phyloP scores from a whole-genome alignment of 352 stramenopile genomes.

The Globisporangium rhizosaccharum region DNA sequence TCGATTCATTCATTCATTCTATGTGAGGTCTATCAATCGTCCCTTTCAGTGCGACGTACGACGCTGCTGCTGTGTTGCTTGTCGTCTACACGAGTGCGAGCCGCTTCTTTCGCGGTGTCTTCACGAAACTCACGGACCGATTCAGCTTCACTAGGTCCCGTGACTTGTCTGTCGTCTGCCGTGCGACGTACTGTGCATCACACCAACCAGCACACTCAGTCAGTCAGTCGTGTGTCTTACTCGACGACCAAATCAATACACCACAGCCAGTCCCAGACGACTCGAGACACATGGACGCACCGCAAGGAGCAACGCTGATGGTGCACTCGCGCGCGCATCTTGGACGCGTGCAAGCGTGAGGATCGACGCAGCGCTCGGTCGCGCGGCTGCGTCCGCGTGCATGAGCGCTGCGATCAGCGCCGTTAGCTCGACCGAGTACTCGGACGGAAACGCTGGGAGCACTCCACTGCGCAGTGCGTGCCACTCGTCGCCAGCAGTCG shows the following conservation, averaged over 20 bases:
- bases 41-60: background rate
- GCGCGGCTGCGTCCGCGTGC: conserved; percentile 1
- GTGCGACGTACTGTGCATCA: conserved; percentile 4
- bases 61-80: background rate
- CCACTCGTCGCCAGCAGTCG: conserved; percentile 53
- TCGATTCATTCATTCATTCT: background rate
- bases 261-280: background rate
- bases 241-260: background rate
- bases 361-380: conserved; percentile 6
- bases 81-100: conserved; percentile 4
- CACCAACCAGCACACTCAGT: background rate
- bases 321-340: background rate
- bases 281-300: background rate
- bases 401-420: conserved; percentile 29
- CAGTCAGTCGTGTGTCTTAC: background rate
- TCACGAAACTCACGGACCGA: conserved; percentile 12
- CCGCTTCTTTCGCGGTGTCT: conserved; percentile 15
- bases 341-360: background rate
- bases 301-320: background rate
- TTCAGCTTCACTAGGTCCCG: conserved; percentile 3
- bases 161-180: conserved; percentile 2
- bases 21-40: background rate
- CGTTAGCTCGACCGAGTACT: conserved; percentile 43
- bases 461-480: conserved; percentile 53
- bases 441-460: conserved; percentile 32